Evolutionary conservation across 495 filamentous ascomycete genomes (phyloP).

Genomic region (Lophiostoma macrostomum): DNA sequence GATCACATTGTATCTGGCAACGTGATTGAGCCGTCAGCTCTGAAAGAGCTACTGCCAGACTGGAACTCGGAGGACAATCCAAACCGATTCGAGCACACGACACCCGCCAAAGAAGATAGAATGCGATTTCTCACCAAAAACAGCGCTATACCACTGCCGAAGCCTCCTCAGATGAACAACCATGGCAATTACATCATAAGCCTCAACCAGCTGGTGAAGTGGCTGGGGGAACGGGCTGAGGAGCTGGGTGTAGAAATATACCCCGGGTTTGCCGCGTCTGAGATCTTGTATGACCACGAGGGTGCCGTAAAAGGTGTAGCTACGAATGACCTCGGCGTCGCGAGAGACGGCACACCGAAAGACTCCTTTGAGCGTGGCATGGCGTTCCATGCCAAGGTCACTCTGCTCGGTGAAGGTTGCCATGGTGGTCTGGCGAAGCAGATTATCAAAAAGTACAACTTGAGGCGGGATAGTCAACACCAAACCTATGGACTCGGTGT

Average conservation of each 20-base stretch:
- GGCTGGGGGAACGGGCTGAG: constrained; percentile 92
- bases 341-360: constrained; percentile 78
- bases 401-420: constrained; percentile 93
- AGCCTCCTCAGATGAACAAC: constrained; percentile 97
- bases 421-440: constrained; percentile 96
- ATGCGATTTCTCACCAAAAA: constrained; percentile 95
- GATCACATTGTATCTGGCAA: constrained; percentile 95
- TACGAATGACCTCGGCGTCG: constrained; percentile 89
- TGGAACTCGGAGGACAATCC: constrained; percentile 88
- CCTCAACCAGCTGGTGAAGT: constrained; percentile 89
- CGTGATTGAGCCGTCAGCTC: constrained; percentile 83
- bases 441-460: constrained; percentile 90
- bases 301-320: constrained; percentile 92
- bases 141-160: constrained; percentile 71
- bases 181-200: constrained; percentile 97
- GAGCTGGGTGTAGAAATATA: constrained; percentile 98
- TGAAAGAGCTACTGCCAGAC: constrained; percentile 89
- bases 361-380: constrained; percentile 93
- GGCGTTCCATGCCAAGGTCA: constrained; percentile 95
- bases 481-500: constrained; percentile 94
- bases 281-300: constrained; percentile 82
- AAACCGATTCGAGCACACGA: constrained; percentile 76
- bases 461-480: constrained; percentile 81
- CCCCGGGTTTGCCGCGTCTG: constrained; percentile 89
- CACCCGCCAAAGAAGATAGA: constrained; percentile 74